phyloP scores from a whole-genome alignment of 1,284 basidiomycete species.

The Porphyrellus sp. region DNA sequence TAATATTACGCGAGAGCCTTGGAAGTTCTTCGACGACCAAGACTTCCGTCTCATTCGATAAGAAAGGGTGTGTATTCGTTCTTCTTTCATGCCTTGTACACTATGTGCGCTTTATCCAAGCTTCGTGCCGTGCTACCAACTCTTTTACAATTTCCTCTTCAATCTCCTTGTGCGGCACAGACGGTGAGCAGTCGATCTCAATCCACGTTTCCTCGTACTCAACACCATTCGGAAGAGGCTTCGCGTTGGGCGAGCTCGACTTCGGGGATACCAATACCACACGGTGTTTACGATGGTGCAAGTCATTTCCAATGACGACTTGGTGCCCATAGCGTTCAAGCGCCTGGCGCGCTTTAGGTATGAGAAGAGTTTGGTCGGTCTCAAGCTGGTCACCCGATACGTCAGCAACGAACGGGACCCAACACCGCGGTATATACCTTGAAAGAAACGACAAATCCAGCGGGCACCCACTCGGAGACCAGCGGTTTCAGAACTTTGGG shows the following conservation, averaged over 20 bases:
- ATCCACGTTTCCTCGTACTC: conserved; percentile 65
- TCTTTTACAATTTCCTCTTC: conserved; percentile 88
- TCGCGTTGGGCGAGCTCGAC: conserved; percentile 23
- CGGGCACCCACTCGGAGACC: conserved; percentile 90
- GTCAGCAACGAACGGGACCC: background rate
- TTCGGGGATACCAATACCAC: conserved; percentile 79
- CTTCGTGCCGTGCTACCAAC: conserved; percentile 69
- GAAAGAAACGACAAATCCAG: conserved; percentile 94
- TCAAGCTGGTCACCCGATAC: conserved; percentile 64
- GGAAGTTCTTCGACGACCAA: no score
- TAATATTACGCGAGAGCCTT: background rate
- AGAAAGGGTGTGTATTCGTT: no score
- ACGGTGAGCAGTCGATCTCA: conserved; percentile 51
- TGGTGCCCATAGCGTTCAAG: conserved; percentile 95
- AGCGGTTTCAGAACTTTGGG: conserved; percentile 93
- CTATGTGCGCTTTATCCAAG: conserved; percentile 51
- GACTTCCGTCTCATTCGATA: no score
- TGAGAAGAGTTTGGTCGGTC: conserved; percentile 79
- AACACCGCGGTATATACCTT: conserved; percentile 56
- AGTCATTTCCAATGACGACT: conserved; percentile 94
- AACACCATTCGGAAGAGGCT: conserved; percentile 36
- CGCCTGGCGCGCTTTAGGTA: conserved; percentile 88
- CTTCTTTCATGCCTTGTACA: background rate
- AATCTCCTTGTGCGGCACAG: conserved; percentile 66
- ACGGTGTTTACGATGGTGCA: conserved; percentile 85